Evolutionary conservation across 2,329 filamentous ascomycete species (phyloP).

Genomic region (Colletotrichum tabaci): DNA sequence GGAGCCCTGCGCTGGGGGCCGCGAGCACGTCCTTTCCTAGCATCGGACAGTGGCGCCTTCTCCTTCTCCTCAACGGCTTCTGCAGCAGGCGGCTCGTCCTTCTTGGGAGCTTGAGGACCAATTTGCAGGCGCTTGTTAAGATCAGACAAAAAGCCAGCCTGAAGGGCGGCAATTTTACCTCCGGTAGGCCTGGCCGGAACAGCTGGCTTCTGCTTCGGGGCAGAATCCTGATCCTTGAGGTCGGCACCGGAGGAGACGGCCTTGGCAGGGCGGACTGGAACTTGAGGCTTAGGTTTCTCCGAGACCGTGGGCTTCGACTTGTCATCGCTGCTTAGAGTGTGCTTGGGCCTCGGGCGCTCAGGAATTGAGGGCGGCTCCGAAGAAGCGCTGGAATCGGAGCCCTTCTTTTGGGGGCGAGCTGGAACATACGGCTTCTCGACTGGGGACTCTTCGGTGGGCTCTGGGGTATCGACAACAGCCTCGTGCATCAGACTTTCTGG

Average conservation of each 20-base stretch:
- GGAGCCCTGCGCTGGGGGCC: slow-evolving; percentile 86
- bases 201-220: slow-evolving; percentile 83
- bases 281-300: slow-evolving; percentile 70
- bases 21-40: slow-evolving; percentile 89
- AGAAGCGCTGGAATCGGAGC: slow-evolving; percentile 47
- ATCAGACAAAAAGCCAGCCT: slow-evolving; percentile 93
- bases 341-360: slow-evolving; percentile 68
- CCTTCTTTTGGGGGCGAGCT: slow-evolving; percentile 64
- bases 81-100: slow-evolving; percentile 43
- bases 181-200: slow-evolving; percentile 85
- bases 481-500: slow-evolving; percentile 87
- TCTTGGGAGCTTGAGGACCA: slow-evolving; percentile 83
- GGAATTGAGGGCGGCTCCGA: slow-evolving; percentile 63
- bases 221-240: slow-evolving; percentile 58
- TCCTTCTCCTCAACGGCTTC: slow-evolving; percentile 52
- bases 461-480: slow-evolving; percentile 76
- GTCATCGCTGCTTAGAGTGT: slow-evolving; percentile 55
- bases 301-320: slow-evolving; percentile 61
- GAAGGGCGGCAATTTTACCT: slow-evolving; percentile 90
- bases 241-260: slow-evolving; percentile 56
- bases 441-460: slow-evolving; percentile 58
- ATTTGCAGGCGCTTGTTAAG: slow-evolving; percentile 90
- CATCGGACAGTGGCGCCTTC: slow-evolving; percentile 87
- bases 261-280: slow-evolving; percentile 76
- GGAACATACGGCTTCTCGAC: slow-evolving; percentile 74